Evolutionary conservation across 2,329 filamentous ascomycete genomes (phyloP), one percentile per base, ranked within the genome.

Genomic region (Colletotrichum australisinense): DNA sequence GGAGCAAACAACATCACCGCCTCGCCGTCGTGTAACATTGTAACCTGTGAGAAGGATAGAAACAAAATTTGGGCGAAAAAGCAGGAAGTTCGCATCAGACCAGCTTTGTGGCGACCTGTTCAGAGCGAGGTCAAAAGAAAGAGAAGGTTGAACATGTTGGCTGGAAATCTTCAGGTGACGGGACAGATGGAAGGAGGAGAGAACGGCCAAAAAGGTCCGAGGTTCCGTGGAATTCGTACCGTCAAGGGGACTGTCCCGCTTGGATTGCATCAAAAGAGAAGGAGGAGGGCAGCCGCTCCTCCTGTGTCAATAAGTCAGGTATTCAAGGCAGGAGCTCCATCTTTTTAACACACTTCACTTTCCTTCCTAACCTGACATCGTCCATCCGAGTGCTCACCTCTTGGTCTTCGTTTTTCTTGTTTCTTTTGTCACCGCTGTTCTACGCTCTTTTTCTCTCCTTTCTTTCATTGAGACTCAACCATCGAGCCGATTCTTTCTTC

Each of bases 1-100:
- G 30, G 16, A 64, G 62, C 62, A 64, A 55, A 64, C 62, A 55
- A 14, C 35, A n/a, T 8, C 62, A 38, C 52, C 28, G n/a, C 14
- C 38, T 42, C 38, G 28, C 16, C 28, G n/a, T 32, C 2, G 46
- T 24, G 46, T n/a, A 32, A 63, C 46, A 19, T 30, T 26, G 42
- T 16, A 16, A 12, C 11, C n/a, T 30, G 2, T 19, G n/a, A 32
- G 14, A 32, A 32, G 9, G 19, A 26, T 11, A n/a, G 1, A 63
- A 63, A 5, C 26, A 7, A 26, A 63, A 52, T 49, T 6, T 30
- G 19, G 6, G 38, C 38, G 16, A 63, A 16, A 35, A 24, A 2
- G n/a, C 0, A n/a, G 52, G 24, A 24, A 38, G 19, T 19, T 49
- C 7, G 19, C 42, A 49, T 49, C 5, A 49, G 7, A 46, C 12